These are phyloP conservation scores for Waltergamsia citrina DNA, from an alignment of 2,329 filamentous ascomycete genomes.

Conservation along the genomic window DNA sequence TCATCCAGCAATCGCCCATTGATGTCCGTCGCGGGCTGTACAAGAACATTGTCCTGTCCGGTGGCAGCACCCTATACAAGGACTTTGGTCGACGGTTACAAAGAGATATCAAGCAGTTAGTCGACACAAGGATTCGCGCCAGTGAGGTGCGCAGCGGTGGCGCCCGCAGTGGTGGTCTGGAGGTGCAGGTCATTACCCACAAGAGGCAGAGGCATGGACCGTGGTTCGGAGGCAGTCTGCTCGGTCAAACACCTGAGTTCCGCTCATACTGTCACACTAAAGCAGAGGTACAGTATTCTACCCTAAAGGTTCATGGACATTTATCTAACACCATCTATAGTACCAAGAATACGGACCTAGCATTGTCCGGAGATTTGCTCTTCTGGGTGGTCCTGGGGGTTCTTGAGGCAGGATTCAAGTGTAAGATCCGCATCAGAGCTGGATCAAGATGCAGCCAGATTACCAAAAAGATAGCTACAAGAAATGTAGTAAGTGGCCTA, in stretches of 20 bases:
- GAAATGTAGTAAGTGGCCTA: neutral
- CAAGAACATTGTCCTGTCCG: constrained; percentile 98
- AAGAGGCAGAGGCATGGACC: constrained; percentile 95
- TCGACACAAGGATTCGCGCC: constrained; percentile 84
- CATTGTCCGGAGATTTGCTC: constrained; percentile 88
- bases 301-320: too few relatives aligned
- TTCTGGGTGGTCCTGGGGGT: constrained; percentile 84
- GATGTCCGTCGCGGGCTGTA: constrained; percentile 94
- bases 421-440: neutral
- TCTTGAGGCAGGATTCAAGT: constrained; percentile 35
- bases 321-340: constrained; percentile 29
- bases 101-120: constrained; percentile 91
- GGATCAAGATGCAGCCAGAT: neutral
- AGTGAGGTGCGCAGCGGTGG: constrained; percentile 89
- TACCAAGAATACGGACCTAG: constrained; percentile 95
- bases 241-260: constrained; percentile 97
- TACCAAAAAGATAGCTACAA: neutral
- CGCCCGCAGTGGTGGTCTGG: constrained; percentile 85
- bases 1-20: constrained; percentile 96
- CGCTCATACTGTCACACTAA: constrained; percentile 97
- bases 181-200: constrained; percentile 95
- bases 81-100: constrained; percentile 95
- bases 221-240: constrained; percentile 94
- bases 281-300: constrained; percentile 45
- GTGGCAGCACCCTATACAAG: constrained; percentile 95